Evolutionary conservation across 768 basidiomycete genomes (phyloP), one percentile per base, ranked within the genome.

Genomic region (Mycena haematopus): DNA sequence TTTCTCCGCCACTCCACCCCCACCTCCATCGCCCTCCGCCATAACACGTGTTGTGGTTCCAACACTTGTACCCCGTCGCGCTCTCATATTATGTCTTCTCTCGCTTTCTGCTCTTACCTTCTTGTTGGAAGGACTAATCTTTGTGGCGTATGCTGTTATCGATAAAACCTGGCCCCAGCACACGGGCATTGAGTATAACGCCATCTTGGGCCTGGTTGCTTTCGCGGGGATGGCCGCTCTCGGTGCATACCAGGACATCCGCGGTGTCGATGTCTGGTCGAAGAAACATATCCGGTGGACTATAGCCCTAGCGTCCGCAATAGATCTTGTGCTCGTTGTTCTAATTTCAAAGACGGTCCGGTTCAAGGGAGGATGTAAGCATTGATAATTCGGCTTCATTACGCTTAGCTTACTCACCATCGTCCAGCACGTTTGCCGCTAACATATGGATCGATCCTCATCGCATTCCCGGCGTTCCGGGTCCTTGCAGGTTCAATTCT

Each of bases 1-100:
- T 45, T 65, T 90, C 62, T 66, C 80, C 84, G 46, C 72, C 78
- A 9, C 71, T 77, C 8, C 83, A 82, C 1, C 70, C 67, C 40
- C 59, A 9, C 75, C 78, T 21, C 74, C 73, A 3, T 84, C 78
- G 22, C 77, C 82, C 35, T 89, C 88, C 45, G 86, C 86, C 67
- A 93, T 94, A 71, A 91, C 87, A 40, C 77, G 88, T 55, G 91
- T 94, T 73, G 86, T 93, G 75, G 86, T 93, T 71, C 83, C 88
- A 58, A 84, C 82, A 59, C 80, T 83, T 62, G 80, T 88, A 55
- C 94, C 95, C 44, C 89, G 95, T 71, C 86, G 90, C 62, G 83
- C 83, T 44, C 75, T 88, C 62, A 94, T 98, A 72, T 81, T 95
- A 50, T 73, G 82, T 45, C 78, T 93, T 63, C 80, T 96, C 50